A percentile compares a stretch with the other conserved stretches of the same genome.
Conservation (phyloP, 2,329 filamentous ascomycete genomes). For the Rutstroemia sydowiana region DNA sequence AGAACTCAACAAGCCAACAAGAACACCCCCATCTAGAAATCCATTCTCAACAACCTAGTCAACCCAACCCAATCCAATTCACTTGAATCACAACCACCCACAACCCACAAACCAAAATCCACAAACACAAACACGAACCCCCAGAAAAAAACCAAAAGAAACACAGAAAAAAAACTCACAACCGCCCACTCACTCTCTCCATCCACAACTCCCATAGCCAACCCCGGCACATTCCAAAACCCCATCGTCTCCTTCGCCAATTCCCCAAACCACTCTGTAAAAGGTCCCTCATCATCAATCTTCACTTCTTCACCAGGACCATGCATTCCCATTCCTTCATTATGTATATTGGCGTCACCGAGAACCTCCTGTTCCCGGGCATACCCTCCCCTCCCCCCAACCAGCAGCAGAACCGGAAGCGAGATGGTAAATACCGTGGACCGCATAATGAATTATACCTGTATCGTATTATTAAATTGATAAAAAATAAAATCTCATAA, state of each 20-base stretch:
- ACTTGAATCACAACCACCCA: too few species aligned
- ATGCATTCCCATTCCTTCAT: too few species aligned
- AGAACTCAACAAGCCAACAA: too few species aligned
- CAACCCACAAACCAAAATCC: too few species aligned
- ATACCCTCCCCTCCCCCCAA: neutral
- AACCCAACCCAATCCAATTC: too few species aligned
- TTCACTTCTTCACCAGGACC: neutral
- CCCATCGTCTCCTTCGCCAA: constrained; percentile 29
- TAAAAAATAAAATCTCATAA: neutral
- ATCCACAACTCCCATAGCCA: constrained; percentile 42
- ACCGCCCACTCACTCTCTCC: constrained; percentile 35
- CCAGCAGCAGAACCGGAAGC: too few species aligned
- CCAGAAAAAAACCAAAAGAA: neutral
- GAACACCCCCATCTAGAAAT: too few species aligned
- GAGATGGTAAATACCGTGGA: neutral
- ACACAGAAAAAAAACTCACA: constrained; percentile 24
- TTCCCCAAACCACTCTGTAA: constrained; percentile 17
- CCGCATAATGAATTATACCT: neutral
- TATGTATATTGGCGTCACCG: neutral
- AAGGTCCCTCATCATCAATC: constrained; percentile 6
- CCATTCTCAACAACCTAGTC: too few species aligned
- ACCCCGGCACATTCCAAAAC: constrained; percentile 41
- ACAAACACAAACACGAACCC: too few species aligned
- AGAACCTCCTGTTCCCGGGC: neutral
- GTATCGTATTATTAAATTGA: neutral